Evolutionary conservation across 371 early-diverging fungal species (phyloP).

Genomic region (Spraguea lophii): DNA sequence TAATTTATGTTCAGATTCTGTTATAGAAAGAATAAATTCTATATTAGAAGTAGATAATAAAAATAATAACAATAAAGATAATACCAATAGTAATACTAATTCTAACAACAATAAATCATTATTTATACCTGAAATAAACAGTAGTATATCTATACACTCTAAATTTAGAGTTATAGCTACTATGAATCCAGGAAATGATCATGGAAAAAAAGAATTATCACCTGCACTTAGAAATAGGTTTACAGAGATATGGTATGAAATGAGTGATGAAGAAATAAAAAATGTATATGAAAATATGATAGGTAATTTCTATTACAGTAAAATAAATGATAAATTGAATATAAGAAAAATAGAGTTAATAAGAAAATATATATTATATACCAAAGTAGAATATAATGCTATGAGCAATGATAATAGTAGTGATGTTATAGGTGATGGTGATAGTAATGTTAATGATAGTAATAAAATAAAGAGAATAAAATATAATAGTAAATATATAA

Average conservation of each 20-base stretch:
- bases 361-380: neutral
- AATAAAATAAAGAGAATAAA: no score
- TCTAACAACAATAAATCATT: slow-evolving; percentile 63
- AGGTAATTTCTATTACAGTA: neutral
- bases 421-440: neutral
- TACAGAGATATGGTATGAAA: slow-evolving; percentile 66
- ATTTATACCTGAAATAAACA: slow-evolving; percentile 71
- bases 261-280: neutral
- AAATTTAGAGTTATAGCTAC: slow-evolving; percentile 88
- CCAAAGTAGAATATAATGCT: neutral
- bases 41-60: no score
- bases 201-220: slow-evolving; percentile 95
- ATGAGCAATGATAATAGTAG: neutral
- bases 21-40: slow-evolving; percentile 87
- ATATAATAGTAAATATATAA: neutral
- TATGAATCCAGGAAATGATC: slow-evolving; percentile 99
- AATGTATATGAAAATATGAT: neutral
- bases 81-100: no score
- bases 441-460: neutral
- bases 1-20: slow-evolving; percentile 91
- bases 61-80: no score
- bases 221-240: slow-evolving; percentile 94
- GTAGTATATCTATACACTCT: slow-evolving; percentile 51
- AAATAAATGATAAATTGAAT: neutral
- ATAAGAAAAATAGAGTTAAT: neutral